A percentile compares a stretch with the other conserved stretches of the same genome.
Conservation (phyloP, 768 basidiomycete genomes). For the Mycena vitilis region DNA sequence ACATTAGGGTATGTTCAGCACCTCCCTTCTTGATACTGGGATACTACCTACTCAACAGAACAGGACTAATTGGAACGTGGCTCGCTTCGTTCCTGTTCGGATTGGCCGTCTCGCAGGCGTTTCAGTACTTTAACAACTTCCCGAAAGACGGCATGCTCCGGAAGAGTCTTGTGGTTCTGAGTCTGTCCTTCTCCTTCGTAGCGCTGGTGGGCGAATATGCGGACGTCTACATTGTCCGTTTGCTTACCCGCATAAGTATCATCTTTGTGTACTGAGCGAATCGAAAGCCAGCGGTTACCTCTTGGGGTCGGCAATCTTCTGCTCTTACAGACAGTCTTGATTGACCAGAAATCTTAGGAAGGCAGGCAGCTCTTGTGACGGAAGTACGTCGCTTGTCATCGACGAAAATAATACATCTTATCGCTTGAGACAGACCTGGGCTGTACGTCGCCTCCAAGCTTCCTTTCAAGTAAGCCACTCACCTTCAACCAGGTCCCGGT, state of each 20-base stretch:
- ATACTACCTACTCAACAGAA: too few relatives aligned
- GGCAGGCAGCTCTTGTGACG: background rate
- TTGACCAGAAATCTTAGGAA: background rate
- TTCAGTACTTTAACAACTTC: too few relatives aligned
- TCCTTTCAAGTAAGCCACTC: too few relatives aligned
- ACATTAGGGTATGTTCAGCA: too few relatives aligned
- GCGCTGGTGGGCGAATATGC: conserved; percentile 4
- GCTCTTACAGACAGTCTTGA: background rate
- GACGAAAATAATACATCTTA: background rate
- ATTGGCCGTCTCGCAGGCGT: too few relatives aligned
- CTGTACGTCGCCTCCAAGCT: background rate
- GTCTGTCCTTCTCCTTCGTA: background rate
- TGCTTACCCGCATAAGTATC: background rate
- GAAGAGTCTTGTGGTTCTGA: too few relatives aligned
- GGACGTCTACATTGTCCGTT: conserved; percentile 10
- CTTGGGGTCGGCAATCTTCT: background rate
- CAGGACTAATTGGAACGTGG: too few relatives aligned
- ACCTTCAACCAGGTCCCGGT: background rate
- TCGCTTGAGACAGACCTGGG: background rate
- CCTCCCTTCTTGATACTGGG: too few relatives aligned
- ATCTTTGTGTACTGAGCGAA: background rate
- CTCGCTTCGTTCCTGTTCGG: too few relatives aligned
- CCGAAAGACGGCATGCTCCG: too few relatives aligned
- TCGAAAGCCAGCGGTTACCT: conserved; percentile 4
- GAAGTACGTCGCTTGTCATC: background rate